Evolutionary conservation across 805 yeast species (phyloP), one percentile per base, ranked within the genome.

Genomic region (Wickerhamomyces alni): DNA sequence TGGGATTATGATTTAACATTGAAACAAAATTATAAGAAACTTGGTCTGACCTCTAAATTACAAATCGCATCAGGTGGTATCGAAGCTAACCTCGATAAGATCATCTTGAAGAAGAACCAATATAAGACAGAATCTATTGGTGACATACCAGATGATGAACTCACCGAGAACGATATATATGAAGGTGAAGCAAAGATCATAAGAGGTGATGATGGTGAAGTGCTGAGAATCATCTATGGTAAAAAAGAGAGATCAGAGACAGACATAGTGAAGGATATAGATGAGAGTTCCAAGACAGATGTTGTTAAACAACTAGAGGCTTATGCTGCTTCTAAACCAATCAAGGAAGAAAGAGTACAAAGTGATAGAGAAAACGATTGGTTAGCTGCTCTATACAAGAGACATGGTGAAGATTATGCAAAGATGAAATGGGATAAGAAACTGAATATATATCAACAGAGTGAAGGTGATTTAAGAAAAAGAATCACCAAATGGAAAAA

Each of bases 351-450:
- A 40, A 73, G 83, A 52, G 61, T 60, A 17, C 84, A 77, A 50
- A 75, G 87, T 44, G 82, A 72, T 31, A 67, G 95, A 51, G 98
- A 93, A 60, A 63, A 61, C 33, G 82, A 73, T 26, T 87, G 96
- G 95, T 60, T 86, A 31, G 62, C 59, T 35, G 62, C 61, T 18
- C 66, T 93, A 30, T 71, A 80, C 43, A 76, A 75, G 17, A 87
- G 87, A 58, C 79, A 93, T 55, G 96, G 96, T 15, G 94, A 87
- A 48, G 82, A 93, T 59, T 88, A 80, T 58, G 81, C 74, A 35
- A 85, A 80, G 52, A 93, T 93, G 99, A 82, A 78, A 59, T 84
- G 95, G 85, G 99, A 93, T 61, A 76, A 75, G 62, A 84, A 84
- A 60, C 69, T 89, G 46, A 91, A 91, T 60, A 74, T 81, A 2